phyloP scores from a whole-genome alignment of 2,329 filamentous ascomycete genomes.

The Scedosporium apiospermum region DNA sequence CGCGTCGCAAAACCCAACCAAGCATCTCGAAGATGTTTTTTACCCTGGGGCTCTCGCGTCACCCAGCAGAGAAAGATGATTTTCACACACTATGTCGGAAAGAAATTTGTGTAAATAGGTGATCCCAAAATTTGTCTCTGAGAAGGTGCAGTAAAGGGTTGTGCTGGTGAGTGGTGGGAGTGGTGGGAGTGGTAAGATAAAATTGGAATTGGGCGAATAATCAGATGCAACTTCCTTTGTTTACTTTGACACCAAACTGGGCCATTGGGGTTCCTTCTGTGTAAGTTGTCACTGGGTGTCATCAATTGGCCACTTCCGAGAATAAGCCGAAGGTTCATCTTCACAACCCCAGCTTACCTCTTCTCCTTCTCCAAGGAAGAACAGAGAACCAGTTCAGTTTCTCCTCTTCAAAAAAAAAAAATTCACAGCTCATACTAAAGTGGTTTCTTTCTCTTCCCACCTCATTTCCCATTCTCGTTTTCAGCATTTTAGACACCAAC shows the following conservation, averaged over 20 bases:
- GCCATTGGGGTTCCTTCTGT: background rate
- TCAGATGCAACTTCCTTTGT: background rate
- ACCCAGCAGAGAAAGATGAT: background rate
- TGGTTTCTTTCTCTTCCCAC: too few relatives aligned
- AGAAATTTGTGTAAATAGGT: too few relatives aligned
- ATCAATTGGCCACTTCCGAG: background rate
- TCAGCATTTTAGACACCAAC: too few relatives aligned
- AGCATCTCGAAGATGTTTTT: conserved; percentile 32
- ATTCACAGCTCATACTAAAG: too few relatives aligned
- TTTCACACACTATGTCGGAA: background rate
- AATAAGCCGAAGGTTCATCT: background rate
- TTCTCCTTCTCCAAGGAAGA: background rate
- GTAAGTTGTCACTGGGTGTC: background rate
- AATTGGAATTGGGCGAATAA: background rate
- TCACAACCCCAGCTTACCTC: too few relatives aligned
- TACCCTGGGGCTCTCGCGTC: background rate
- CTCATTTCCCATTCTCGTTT: too few relatives aligned
- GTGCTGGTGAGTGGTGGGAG: background rate
- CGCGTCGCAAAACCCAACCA: conserved; percentile 48
- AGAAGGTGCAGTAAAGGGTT: too few relatives aligned
- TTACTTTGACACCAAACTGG: background rate
- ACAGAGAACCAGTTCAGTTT: background rate
- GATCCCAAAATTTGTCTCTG: too few relatives aligned
- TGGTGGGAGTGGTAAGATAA: background rate
- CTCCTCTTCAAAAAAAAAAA: too few relatives aligned